Conservation (phyloP, 305 asterid species). For the Nicotiana rustica region DNA sequence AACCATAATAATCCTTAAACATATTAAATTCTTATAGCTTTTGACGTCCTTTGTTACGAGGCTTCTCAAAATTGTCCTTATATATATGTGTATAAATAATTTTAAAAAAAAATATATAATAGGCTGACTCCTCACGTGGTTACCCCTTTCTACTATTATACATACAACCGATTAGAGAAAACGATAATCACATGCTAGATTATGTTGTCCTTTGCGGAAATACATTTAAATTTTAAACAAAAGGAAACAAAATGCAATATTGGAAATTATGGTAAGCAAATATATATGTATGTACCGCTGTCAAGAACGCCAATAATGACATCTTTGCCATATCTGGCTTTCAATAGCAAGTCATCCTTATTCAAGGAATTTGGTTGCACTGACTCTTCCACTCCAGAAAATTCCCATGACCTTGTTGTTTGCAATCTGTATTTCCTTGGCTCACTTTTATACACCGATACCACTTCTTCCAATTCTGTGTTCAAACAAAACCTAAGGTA, state of each 20-base stretch:
- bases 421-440: slow-evolving; percentile 66
- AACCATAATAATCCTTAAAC: not conserved
- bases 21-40: not conserved
- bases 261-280: not conserved
- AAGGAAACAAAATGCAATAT: not conserved
- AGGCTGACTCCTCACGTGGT: not conserved
- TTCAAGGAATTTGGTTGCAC: slow-evolving; percentile 27
- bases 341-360: slow-evolving; percentile 58
- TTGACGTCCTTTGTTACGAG: not conserved
- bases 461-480: slow-evolving; percentile 77
- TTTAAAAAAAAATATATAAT: too few species aligned
- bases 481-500: not conserved
- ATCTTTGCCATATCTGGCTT: slow-evolving; percentile 73
- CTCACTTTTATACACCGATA: slow-evolving; percentile 65
- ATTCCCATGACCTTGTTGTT: slow-evolving; percentile 96
- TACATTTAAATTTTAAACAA: not conserved
- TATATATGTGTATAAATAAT: too few species aligned
- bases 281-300: slow-evolving; percentile 53
- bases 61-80: not conserved
- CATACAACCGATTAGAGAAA: not conserved
- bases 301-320: slow-evolving; percentile 77
- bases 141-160: not conserved
- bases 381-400: slow-evolving; percentile 59
- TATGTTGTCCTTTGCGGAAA: not conserved
- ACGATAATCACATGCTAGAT: not conserved